A percentile compares a stretch with the other conserved stretches of the same genome.
Conservation (phyloP, 2,329 filamentous ascomycete genomes). For the Epichloe scottii region DNA sequence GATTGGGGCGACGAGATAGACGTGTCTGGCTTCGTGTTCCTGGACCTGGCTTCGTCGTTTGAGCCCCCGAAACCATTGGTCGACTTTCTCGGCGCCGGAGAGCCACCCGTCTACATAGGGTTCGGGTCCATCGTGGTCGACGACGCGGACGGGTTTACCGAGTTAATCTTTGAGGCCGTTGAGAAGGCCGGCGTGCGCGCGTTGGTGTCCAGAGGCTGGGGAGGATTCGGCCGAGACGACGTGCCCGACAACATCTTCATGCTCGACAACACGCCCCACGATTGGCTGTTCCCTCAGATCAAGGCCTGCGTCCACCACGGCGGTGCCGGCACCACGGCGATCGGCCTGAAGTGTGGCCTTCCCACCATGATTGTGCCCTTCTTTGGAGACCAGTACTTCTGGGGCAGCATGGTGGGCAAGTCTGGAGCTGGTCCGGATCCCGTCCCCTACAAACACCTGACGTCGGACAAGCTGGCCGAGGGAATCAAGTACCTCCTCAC, state of each 20-base stretch:
- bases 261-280: conserved; percentile 62
- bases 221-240: conserved; percentile 47
- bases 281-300: conserved; percentile 62
- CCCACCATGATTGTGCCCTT: conserved; percentile 70
- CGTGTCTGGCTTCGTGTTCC: conserved; percentile 67
- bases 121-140: conserved; percentile 69
- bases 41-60: conserved; percentile 53
- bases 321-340: conserved; percentile 67
- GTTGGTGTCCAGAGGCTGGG: conserved; percentile 65
- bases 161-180: conserved; percentile 60
- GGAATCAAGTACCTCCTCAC: conserved; percentile 57
- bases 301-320: conserved; percentile 60
- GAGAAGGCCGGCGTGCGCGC: conserved; percentile 54
- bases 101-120: conserved; percentile 58
- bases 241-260: conserved; percentile 55
- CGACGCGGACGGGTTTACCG: conserved; percentile 54
- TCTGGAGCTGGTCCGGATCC: conserved; percentile 53
- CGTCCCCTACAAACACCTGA: conserved; percentile 56
- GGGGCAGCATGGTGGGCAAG: conserved; percentile 56
- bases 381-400: conserved; percentile 70
- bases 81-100: conserved; percentile 42
- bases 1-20: conserved; percentile 62
- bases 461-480: conserved; percentile 51
- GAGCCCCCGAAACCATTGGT: conserved; percentile 42
- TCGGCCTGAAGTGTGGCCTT: conserved; percentile 56